These are phyloP conservation scores for Phytophthora pseudosyringae DNA, from an alignment of 352 stramenopile species.

Conservation along the genomic window DNA sequence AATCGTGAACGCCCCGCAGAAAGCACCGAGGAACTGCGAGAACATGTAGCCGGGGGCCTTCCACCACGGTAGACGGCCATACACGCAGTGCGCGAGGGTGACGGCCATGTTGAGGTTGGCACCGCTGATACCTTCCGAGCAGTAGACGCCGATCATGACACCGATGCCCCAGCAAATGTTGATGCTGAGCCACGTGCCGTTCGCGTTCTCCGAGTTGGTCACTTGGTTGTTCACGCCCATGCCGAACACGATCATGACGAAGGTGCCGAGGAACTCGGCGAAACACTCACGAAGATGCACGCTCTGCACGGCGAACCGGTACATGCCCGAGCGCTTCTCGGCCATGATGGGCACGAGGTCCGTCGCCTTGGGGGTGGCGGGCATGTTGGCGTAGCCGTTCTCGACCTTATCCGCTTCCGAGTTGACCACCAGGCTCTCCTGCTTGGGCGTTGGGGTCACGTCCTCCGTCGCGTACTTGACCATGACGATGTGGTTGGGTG, in stretches of 20 bases:
- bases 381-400: slow-evolving; percentile 29
- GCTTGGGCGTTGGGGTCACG: slow-evolving; percentile 20
- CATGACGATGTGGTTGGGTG: slow-evolving; percentile 14
- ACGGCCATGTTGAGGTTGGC: slow-evolving; percentile 19
- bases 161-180: slow-evolving; percentile 56
- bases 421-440: slow-evolving; percentile 44
- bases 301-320: slow-evolving; percentile 34
- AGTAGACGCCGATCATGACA: slow-evolving; percentile 58
- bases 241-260: slow-evolving; percentile 33
- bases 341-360: slow-evolving; percentile 36
- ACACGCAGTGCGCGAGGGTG: slow-evolving; percentile 42
- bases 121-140: slow-evolving; percentile 4
- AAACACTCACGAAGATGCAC: slow-evolving; percentile 51
- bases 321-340: slow-evolving; percentile 50
- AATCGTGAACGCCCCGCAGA: too few species aligned
- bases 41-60: neutral
- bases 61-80: slow-evolving; percentile 40
- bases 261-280: slow-evolving; percentile 53
- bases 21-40: too few species aligned
- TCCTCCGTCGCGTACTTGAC: slow-evolving; percentile 26
- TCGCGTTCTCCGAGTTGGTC: slow-evolving; percentile 44
- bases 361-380: slow-evolving; percentile 32
- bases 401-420: slow-evolving; percentile 25
- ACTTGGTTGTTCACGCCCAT: slow-evolving; percentile 69
- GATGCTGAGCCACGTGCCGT: slow-evolving; percentile 67